Evolutionary conservation across 2,329 filamentous ascomycete genomes (phyloP).

Genomic region (Cladophialophora bantiana): DNA sequence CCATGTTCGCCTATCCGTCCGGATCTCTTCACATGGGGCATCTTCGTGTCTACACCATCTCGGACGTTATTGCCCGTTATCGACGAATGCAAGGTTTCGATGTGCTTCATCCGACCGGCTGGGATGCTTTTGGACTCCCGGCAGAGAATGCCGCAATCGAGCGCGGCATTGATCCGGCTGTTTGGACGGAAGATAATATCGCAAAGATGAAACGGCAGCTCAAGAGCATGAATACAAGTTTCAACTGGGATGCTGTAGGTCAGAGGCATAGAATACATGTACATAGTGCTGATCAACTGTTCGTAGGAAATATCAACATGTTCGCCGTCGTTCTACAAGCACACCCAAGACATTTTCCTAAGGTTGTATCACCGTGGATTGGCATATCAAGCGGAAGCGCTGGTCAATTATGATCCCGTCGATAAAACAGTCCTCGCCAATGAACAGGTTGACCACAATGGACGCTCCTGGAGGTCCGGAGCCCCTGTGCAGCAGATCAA

Average conservation of each 20-base stretch:
- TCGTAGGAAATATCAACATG: slow-evolving; percentile 81
- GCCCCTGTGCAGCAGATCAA: slow-evolving; percentile 92
- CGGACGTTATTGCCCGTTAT: slow-evolving; percentile 81
- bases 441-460: slow-evolving; percentile 85
- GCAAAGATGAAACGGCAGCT: slow-evolving; percentile 84
- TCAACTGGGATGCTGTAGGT: slow-evolving; percentile 82
- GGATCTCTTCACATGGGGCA: slow-evolving; percentile 87
- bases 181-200: slow-evolving; percentile 84
- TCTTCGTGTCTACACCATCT: slow-evolving; percentile 87
- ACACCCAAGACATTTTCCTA: slow-evolving; percentile 85
- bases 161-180: slow-evolving; percentile 75
- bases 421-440: slow-evolving; percentile 91
- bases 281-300: slow-evolving; percentile 41
- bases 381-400: slow-evolving; percentile 80
- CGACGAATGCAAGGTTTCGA: slow-evolving; percentile 74
- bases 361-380: slow-evolving; percentile 75
- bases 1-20: slow-evolving; percentile 95
- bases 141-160: slow-evolving; percentile 92
- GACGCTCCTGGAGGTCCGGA: slow-evolving; percentile 80
- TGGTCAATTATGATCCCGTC: slow-evolving; percentile 90
- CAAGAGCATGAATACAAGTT: slow-evolving; percentile 77
- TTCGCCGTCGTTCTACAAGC: slow-evolving; percentile 84
- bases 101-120: slow-evolving; percentile 89
- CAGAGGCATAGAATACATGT: slow-evolving; percentile 34
- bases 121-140: slow-evolving; percentile 90